These are phyloP conservation scores for Xylaria multiplex DNA, from an alignment of 2,329 filamentous ascomycete genomes.

Conservation along the genomic window DNA sequence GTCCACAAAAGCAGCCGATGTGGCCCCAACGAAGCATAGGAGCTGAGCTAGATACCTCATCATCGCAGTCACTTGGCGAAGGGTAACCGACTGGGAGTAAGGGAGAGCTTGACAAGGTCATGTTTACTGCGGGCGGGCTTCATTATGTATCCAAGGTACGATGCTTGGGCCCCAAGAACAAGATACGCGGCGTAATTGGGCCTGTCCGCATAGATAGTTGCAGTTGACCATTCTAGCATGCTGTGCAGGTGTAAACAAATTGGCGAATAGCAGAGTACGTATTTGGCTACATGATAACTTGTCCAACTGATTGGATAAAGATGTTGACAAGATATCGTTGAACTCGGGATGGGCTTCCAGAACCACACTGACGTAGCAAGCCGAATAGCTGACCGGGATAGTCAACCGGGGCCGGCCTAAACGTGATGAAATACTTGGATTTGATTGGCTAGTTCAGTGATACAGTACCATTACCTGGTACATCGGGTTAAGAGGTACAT, in stretches of 20 bases:
- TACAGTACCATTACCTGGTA: too few relatives aligned
- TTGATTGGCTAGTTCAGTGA: slow-evolving; percentile 14
- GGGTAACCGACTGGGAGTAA: not conserved
- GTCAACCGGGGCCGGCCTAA: not conserved
- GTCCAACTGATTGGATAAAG: not conserved
- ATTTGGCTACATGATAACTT: not conserved
- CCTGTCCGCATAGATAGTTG: not conserved
- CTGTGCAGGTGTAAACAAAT: too few relatives aligned
- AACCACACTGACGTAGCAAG: not conserved
- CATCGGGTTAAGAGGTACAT: too few relatives aligned
- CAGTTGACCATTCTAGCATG: not conserved
- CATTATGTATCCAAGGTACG: slow-evolving; percentile 7
- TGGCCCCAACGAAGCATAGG: slow-evolving; percentile 32
- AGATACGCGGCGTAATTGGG: not conserved
- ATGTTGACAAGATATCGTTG: not conserved
- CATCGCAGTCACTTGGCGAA: slow-evolving; percentile 28
- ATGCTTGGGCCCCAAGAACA: not conserved
- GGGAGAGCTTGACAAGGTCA: not conserved
- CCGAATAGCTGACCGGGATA: not conserved
- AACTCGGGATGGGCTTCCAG: not conserved
- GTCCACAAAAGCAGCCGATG: slow-evolving; percentile 44
- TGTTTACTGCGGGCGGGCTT: not conserved
- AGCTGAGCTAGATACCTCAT: slow-evolving; percentile 29
- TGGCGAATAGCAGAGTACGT: not conserved
- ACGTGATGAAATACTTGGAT: slow-evolving; percentile 21